These are phyloP conservation scores for Xylaria sp. DNA, from an alignment of 2,329 filamentous ascomycete species.

Conservation along the genomic window DNA sequence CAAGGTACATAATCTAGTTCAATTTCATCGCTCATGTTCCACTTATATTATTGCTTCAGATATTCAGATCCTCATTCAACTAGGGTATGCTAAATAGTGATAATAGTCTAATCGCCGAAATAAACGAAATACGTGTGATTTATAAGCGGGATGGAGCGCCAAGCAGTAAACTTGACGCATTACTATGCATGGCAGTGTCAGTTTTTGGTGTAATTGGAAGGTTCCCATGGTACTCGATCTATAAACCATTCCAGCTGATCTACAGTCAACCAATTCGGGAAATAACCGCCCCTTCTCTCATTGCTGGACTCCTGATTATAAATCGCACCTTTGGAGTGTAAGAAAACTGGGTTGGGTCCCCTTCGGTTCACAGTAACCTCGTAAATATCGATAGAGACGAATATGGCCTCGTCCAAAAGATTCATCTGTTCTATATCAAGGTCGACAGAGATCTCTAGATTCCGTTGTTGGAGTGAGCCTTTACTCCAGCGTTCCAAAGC, in stretches of 20 bases:
- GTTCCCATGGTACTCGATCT: constrained; percentile 14
- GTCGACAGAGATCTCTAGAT: constrained; percentile 18
- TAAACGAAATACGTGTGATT: neutral
- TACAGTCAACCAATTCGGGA: constrained; percentile 8
- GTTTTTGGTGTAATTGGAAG: neutral
- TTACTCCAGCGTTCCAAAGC: neutral
- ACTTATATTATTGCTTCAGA: neutral
- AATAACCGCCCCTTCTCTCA: neutral
- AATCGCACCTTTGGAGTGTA: neutral
- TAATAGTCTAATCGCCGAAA: neutral
- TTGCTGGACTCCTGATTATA: neutral
- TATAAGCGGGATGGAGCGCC: neutral
- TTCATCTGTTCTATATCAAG: constrained; percentile 12
- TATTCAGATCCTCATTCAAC: neutral
- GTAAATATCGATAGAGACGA: constrained; percentile 24
- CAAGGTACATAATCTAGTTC: too few species aligned
- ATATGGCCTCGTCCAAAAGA: constrained; percentile 15
- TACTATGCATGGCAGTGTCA: neutral
- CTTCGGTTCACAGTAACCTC: neutral
- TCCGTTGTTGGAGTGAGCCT: neutral
- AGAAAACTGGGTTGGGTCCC: neutral
- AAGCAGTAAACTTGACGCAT: neutral
- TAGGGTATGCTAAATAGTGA: neutral
- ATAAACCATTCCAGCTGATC: constrained; percentile 29
- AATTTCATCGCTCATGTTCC: neutral